phyloP scores from a whole-genome alignment of 2,329 filamentous ascomycete genomes.

The Remersonia thermophila region DNA sequence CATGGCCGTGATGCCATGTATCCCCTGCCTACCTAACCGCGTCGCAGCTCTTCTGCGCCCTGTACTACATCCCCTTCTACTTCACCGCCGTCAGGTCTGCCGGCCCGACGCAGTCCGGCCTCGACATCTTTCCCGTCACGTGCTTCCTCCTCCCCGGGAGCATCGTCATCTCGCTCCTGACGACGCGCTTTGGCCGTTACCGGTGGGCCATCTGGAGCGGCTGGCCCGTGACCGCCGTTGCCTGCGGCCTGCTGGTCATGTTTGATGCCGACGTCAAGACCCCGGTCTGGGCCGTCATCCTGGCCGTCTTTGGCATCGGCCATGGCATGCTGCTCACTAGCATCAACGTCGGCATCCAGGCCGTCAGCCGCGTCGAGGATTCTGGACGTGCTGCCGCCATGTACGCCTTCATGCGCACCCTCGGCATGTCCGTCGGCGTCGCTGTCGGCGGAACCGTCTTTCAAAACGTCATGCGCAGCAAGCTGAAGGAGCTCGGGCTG shows the following conservation, averaged over 20 bases:
- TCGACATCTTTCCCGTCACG: conserved; percentile 24
- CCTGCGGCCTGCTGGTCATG: conserved; percentile 17
- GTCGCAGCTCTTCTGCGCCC: conserved; percentile 19
- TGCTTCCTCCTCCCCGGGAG: conserved; percentile 22
- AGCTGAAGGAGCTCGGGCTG: conserved; percentile 21
- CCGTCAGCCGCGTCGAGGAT: conserved; percentile 24
- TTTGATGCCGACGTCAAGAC: conserved; percentile 20
- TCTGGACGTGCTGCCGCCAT: conserved; percentile 28
- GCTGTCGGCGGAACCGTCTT: conserved; percentile 29
- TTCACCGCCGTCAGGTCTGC: conserved; percentile 25
- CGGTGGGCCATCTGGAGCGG: conserved; percentile 28
- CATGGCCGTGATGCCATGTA: no score
- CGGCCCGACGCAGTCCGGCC: conserved; percentile 22
- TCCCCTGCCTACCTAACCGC: no score
- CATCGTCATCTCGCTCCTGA: conserved; percentile 22
- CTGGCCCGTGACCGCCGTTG: conserved; percentile 22
- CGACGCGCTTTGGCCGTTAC: conserved; percentile 23
- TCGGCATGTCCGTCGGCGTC: conserved; percentile 30
- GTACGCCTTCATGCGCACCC: conserved; percentile 29
- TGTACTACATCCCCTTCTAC: conserved; percentile 27
- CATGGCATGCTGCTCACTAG: conserved; percentile 28
- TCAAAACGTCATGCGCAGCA: conserved; percentile 28
- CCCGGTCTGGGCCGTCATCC: conserved; percentile 24
- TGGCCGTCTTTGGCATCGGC: conserved; percentile 25
- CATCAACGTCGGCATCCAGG: conserved; percentile 28